Evolutionary conservation across 768 basidiomycete genomes (phyloP).

Genomic region (Rhizopogon rudus): DNA sequence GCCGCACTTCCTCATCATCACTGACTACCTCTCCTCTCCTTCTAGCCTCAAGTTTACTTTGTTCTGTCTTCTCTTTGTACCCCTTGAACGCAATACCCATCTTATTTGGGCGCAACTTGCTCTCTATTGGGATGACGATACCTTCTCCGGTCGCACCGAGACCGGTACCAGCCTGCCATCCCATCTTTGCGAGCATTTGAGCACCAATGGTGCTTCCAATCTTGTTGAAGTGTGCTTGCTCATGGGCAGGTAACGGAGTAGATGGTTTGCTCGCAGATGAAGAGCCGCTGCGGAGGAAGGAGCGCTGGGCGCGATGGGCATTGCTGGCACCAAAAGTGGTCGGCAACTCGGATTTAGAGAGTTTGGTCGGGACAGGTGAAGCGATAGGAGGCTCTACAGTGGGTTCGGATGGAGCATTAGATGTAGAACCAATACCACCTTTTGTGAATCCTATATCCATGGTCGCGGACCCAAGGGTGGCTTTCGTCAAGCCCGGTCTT

Average conservation of each 20-base stretch:
- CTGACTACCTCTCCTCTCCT: slow-evolving; percentile 69
- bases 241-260: slow-evolving; percentile 53
- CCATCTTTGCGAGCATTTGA: slow-evolving; percentile 91
- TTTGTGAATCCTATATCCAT: slow-evolving; percentile 27
- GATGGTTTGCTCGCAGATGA: slow-evolving; percentile 41
- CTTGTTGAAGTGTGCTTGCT: slow-evolving; percentile 78
- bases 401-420: slow-evolving; percentile 8
- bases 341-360: slow-evolving; percentile 25
- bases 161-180: slow-evolving; percentile 84
- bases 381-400: slow-evolving; percentile 26
- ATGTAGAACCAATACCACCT: slow-evolving; percentile 39
- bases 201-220: slow-evolving; percentile 79
- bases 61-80: slow-evolving; percentile 84
- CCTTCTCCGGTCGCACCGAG: slow-evolving; percentile 73
- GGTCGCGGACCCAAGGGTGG: background rate
- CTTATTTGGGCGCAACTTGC: slow-evolving; percentile 77
- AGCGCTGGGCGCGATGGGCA: slow-evolving; percentile 34
- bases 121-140: slow-evolving; percentile 85
- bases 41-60: slow-evolving; percentile 75
- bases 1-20: slow-evolving; percentile 51
- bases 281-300: slow-evolving; percentile 52
- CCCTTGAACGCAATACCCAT: slow-evolving; percentile 87
- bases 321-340: slow-evolving; percentile 29
- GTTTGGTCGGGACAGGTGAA: slow-evolving; percentile 14
- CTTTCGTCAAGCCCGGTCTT: background rate